phyloP scores from a whole-genome alignment of 257 asterid species.

The Buddleja alternifolia region DNA sequence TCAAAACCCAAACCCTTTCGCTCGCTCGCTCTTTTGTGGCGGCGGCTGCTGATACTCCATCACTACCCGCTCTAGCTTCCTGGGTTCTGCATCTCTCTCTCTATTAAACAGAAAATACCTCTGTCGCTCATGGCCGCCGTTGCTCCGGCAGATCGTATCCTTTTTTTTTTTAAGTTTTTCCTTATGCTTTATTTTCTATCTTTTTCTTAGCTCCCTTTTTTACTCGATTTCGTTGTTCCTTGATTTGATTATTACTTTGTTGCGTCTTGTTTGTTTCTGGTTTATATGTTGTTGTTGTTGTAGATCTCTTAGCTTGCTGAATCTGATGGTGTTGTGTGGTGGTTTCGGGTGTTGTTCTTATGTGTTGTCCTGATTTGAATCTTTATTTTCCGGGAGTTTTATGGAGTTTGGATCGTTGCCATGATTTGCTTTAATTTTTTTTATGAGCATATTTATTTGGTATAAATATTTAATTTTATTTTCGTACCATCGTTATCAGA shows the following conservation, averaged over 20 bases:
- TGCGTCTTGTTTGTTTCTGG: not conserved
- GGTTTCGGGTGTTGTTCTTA: not conserved
- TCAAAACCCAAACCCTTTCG: slow-evolving; percentile 53
- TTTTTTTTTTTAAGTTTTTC: slow-evolving; percentile 18
- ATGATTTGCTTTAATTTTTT: not conserved
- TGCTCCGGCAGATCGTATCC: slow-evolving; percentile 73
- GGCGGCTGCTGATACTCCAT: slow-evolving; percentile 52
- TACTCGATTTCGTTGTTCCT: not conserved
- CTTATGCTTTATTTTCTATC: not conserved
- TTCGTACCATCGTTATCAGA: not conserved
- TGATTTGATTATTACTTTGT: not conserved
- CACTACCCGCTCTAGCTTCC: slow-evolving; percentile 13
- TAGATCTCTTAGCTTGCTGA: slow-evolving; percentile 19
- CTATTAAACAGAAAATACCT: not conserved
- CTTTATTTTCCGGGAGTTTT: not conserved
- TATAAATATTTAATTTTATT: not conserved
- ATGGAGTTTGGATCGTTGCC: not conserved
- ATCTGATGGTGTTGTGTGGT: not conserved
- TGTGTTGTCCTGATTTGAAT: not conserved
- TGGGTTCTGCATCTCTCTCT: no score
- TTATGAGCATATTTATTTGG: not conserved
- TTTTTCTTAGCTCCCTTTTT: not conserved
- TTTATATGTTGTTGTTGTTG: not conserved
- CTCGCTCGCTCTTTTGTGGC: no score
- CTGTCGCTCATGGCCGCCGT: slow-evolving; percentile 56